Evolutionary conservation across 2,329 filamentous ascomycete genomes (phyloP), one percentile per base, ranked within the genome.

Genomic region (Helotiales sp.): DNA sequence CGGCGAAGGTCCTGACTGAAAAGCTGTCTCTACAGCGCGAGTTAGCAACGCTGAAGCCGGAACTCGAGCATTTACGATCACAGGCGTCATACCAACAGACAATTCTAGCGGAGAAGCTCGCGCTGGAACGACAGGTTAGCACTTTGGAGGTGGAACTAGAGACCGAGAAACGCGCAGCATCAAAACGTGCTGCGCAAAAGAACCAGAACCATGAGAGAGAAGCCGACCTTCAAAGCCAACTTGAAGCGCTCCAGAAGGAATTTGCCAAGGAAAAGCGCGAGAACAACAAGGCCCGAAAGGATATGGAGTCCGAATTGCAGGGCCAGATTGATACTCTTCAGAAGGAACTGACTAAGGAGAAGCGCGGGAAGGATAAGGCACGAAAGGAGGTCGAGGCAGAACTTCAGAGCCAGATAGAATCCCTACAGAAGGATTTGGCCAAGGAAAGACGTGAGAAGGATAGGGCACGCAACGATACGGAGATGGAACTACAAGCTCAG

Each of bases 141-240:
- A 85, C 87, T 1, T 73, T 93, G 2, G 89, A 96, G 71, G 86
- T 91, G 42, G 89, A 96, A 66, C 79, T 96, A 2, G 90, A 93
- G 63, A 90, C 89, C 64, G 90, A 95, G 70, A 93, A 86, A 71
- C 83, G 86, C n/a, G 81, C 46, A 8, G 46, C 85, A 2, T 78
- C 82, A 8, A 83, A 87, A 64, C 83, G 86, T 52, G 81, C 81
- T 3, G 71, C 73, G 4, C 70, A 76, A 42, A 76, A 74, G 59
- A 77, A 63, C 67, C 74, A 65, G 63, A 76, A 64, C 65, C 74
- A 67, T 64, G 71, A 68, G 67, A 79, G 68, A 73, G 71, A 70
- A 70, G 59, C 34, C 13, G 58, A 65, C 17, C 55, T 78, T 74
- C 62, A 78, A 76, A 54, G 76, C 78, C 63, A 63, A 50, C 54